A percentile compares a stretch with the other conserved stretches of the same genome.
These are phyloP conservation scores for Xylaria sp. DNA, from an alignment of 2,329 filamentous ascomycete genomes.

Conservation along the genomic window DNA sequence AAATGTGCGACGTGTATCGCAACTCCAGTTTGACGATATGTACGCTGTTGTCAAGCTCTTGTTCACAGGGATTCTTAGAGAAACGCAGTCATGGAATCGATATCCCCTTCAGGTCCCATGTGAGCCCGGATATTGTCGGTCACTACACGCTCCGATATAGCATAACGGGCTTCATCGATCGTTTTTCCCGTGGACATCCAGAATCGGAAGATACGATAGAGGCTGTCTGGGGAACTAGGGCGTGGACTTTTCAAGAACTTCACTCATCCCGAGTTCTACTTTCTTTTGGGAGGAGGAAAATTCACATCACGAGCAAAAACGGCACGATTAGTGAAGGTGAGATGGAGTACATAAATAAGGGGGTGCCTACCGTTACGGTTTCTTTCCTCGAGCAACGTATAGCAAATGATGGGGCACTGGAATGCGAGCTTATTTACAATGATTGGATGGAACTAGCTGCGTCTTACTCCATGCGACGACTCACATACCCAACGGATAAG, in stretches of 20 bases:
- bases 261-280: not conserved
- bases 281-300: too few species aligned
- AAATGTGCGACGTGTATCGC: not conserved
- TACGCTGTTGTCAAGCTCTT: not conserved
- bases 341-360: too few species aligned
- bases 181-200: not conserved
- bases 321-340: too few species aligned
- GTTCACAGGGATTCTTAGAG: not conserved
- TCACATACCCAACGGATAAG: constrained; percentile 2
- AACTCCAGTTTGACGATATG: not conserved
- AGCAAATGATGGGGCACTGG: too few species aligned
- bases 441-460: too few species aligned
- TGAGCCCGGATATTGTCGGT: not conserved
- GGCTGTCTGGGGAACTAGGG: not conserved
- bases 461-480: not conserved
- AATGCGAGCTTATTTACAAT: too few species aligned
- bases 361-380: too few species aligned
- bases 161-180: not conserved
- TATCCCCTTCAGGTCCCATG: not conserved
- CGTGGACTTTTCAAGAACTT: constrained; percentile 3
- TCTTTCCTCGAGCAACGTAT: too few species aligned
- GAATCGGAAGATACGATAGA: not conserved
- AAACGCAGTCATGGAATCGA: not conserved
- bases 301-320: too few species aligned
- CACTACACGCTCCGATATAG: not conserved